Base-by-base conservation (phyloP, 345 rosid genomes). In the Mallotus nudiflorus region DNA sequence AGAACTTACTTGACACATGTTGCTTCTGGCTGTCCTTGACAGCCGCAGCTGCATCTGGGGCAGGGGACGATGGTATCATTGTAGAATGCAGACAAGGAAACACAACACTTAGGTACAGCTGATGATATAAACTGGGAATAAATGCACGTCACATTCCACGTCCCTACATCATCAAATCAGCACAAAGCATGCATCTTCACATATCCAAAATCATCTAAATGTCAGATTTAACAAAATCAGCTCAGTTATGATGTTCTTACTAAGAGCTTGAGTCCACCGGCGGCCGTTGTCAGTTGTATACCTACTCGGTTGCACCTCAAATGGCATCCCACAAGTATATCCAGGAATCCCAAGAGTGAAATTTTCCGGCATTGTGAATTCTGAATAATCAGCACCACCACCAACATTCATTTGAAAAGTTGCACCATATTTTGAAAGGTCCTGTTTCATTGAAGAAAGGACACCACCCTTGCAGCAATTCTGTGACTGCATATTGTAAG, bases 391-490 rank as follows among this genome's bases (percentile, higher is more conserved):
- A 9, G 49, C 63, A 7, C 61, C 66, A 48, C 20, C 48, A 12
- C 58, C 61, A 14, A 85, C 66, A 35, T 19, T 66, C 89, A 93
- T 75, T 57, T 75, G 82, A 65, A 93, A 91, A 53, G 80, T 45
- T 0, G 97, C 76, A 27, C 55, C 78, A 52, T 39, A 73, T 15
- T 74, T 87, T 18, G 83, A 69, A 20, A 67, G 78, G 72, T 91
- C 91, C 61, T 89, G 97, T 12, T 73, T 67, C 73, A 85, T 60
- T 28, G 98, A 87, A 9, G 97, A 57, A 3, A 93, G 54, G 37
- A 87, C 82, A 9, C 97, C 98, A 40, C 85, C 97, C 48, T 83
- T 88, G 72, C 98, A 93, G 72, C 97, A 93, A 53, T 91, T 93
- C 0, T 84, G 58, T 4, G 78, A 63, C 62, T 89, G 97, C 19